Percentiles rank a stretch among this genome's conserved stretches.
Conservation (phyloP, 352 stramenopile species). For the Phytopythium litorale region DNA sequence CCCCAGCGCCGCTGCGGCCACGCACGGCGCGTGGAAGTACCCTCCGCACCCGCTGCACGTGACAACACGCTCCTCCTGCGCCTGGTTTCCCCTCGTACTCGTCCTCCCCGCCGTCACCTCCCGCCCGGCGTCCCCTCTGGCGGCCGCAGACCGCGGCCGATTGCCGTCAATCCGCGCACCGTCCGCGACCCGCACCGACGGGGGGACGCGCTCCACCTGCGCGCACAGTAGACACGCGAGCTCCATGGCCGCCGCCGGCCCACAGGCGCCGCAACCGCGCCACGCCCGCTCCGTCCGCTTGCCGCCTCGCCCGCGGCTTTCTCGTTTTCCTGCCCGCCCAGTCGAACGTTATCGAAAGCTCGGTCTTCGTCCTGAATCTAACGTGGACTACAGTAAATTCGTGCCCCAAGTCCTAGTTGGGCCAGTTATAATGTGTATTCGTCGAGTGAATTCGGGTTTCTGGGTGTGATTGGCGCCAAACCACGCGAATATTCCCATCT, state of each 20-base stretch:
- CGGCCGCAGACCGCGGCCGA: background rate
- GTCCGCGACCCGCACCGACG: conserved; percentile 9
- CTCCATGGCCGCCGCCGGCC: conserved; percentile 17
- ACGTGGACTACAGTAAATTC: background rate
- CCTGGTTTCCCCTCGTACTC: background rate
- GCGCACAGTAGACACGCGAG: conserved; percentile 45
- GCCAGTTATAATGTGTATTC: background rate
- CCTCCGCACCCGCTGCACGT: conserved; percentile 34
- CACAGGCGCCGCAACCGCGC: background rate
- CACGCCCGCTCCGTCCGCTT: background rate
- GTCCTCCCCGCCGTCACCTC: background rate
- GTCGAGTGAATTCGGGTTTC: background rate
- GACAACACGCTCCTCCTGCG: conserved; percentile 10
- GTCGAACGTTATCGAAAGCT: background rate
- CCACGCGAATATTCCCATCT: background rate
- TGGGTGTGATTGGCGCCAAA: background rate
- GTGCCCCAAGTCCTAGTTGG: background rate
- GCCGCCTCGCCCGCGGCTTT: background rate
- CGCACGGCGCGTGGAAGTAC: conserved; percentile 39
- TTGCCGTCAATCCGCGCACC: conserved; percentile 5
- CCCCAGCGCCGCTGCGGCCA: conserved; percentile 8
- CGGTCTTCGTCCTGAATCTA: background rate
- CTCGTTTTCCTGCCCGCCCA: background rate
- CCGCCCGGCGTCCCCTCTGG: background rate
- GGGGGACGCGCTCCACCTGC: conserved; percentile 10